Percentiles rank a stretch among this genome's conserved stretches.
These are phyloP conservation scores for Coix lacrymajobi DNA, from an alignment of 176 grass and related monocot genomes.

Conservation along the genomic window DNA sequence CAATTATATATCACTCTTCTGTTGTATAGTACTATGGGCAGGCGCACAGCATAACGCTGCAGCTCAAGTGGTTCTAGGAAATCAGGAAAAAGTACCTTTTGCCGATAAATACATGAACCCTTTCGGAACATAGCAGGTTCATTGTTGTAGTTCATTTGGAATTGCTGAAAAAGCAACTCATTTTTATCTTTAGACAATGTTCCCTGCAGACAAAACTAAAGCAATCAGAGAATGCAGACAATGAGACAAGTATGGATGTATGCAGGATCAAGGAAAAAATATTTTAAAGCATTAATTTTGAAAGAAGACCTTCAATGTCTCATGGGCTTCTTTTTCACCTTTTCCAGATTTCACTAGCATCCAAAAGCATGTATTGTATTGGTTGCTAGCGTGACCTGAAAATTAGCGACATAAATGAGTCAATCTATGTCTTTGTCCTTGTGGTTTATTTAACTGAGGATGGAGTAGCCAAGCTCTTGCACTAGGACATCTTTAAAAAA, in stretches of 20 bases:
- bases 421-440: neutral
- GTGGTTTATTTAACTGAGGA: neutral
- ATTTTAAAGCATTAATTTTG: constrained; percentile 10
- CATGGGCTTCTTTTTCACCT: constrained; percentile 62
- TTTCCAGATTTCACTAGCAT: constrained; percentile 86
- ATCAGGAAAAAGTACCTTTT: constrained; percentile 21
- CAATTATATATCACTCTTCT: neutral
- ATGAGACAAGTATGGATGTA: constrained; percentile 18
- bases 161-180: constrained; percentile 83
- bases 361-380: constrained; percentile 88
- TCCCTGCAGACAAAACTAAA: constrained; percentile 42
- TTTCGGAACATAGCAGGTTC: constrained; percentile 67
- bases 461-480: neutral
- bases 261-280: neutral
- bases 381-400: constrained; percentile 75
- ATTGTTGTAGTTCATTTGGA: constrained; percentile 81
- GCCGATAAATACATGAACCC: constrained; percentile 58
- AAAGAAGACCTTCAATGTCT: constrained; percentile 59
- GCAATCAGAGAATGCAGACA: neutral
- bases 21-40: neutral
- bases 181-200: constrained; percentile 86
- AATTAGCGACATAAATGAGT: constrained; percentile 13
- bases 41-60: neutral
- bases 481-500: neutral
- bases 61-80: neutral